Evolutionary conservation across 441 rosid genomes (phyloP), one percentile per base, ranked within the genome.

Genomic region (Iberis amara): DNA sequence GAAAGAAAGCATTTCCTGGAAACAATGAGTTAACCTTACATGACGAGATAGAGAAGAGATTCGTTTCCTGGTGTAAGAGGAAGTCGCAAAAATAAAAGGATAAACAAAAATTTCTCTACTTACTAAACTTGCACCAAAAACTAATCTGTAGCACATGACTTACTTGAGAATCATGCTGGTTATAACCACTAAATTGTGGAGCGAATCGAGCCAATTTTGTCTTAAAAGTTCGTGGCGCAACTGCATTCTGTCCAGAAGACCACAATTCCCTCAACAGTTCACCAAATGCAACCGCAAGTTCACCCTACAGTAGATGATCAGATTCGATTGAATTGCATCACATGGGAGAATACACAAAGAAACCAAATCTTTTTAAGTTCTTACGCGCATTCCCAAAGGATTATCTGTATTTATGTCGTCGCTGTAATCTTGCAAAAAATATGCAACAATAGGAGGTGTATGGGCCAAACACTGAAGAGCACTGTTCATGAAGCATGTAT

Each of bases 91-190:
- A 18, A 18, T 18, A 18, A 1, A 18, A 18, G 21, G 21, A 18
- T 18, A 18, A 18, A 18, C 21, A 18, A 1, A 18, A 1, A 18
- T 18, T 18, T 18, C 21, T 18, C 21, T 18, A 18, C 21, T 18
- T 18, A 18, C 21, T 18, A 18, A 18, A 18, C 21, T 18, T 18
- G 21, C 21, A 18, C 21, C 21, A 18, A 18, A 18, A 18, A 18
- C 21, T 18, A 18, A 18, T 18, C 1, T 33, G 7, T 33, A 47
- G 46, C 3, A 55, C 18, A 40, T 38, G 31, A 76, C 83, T 71
- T 24, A 82, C 90, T 61, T 83, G 90, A 65, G 90, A 83, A 75
- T 83, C 90, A 48, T 83, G 86, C 77, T 83, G 90, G 66, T 80
- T 83, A 40, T 83, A 80, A 52, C 90, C 90, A 56, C 90, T 83